Base-by-base conservation (phyloP, 139 green algal species). In the Trebouxia sp. region DNA sequence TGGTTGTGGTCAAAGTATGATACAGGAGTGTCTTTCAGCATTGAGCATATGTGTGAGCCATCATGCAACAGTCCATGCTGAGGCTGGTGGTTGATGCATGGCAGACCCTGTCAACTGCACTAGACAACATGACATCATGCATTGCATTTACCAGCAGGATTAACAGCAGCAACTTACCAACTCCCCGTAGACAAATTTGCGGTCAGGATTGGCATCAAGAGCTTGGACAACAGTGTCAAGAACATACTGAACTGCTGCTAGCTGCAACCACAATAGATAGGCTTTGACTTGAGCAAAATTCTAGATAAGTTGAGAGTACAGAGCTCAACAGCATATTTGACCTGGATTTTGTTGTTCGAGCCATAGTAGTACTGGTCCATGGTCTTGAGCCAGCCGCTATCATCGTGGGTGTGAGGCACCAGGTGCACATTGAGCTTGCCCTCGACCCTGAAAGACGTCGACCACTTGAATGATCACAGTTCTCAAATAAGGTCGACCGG, bases 311-410 rank as follows among this genome's bases (percentile, higher is more conserved):
- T 56, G 48, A 12, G 14, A 56, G 48, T 26, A 15, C 14, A 15
- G 15, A 15, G 14, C 48, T 15, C 48, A 26, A 26, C 48, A 26
- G 48, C 48, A 56, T 56, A n/a, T 22, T n/a, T 7, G n/a, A 90
- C 85, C 89, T 97, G 91, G 32, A 97, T 97, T n/a, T 86, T 78
- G 37, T 96, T 91, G 28, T 89, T 89, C 0, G 85, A 79, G 0
- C 94, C 94, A 12, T 86, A 91, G 69, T 92, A 95, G 84, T 98
- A 98, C 83, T 98, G 91, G 69, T 97, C 92, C 37, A 97, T 90
- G 0, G 94, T 98, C 66, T 98, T 98, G 1, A 98, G 85, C 94
- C 94, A 98, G 11, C 94, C 94, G 26, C 92, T 83, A 78, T 98
- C 94, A 41, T 98, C 94, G 72, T 98, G 94, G 6, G 90, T 93